Evolutionary conservation across 768 basidiomycete species (phyloP).

Genomic region (Tricholoma hemisulphureum): DNA sequence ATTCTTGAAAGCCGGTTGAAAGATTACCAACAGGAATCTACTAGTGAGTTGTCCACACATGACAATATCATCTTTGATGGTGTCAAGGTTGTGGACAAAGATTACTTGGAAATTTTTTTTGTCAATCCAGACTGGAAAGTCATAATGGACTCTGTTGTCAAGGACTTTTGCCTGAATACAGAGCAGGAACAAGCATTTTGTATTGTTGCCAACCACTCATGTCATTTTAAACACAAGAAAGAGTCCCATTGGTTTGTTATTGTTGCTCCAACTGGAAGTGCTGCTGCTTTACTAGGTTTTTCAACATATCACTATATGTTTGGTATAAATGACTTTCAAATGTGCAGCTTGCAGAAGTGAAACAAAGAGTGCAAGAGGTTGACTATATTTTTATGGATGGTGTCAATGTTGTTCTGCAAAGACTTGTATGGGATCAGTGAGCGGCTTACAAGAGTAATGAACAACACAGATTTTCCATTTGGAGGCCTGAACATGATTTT

Average conservation of each 20-base stretch:
- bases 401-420: conserved; percentile 38
- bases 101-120: conserved; percentile 8
- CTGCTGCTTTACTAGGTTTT: conserved; percentile 25
- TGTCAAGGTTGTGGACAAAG: conserved; percentile 7
- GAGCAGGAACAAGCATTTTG: conserved; percentile 11
- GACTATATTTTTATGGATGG: conserved; percentile 40
- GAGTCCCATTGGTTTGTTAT: too few species aligned
- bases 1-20: background rate
- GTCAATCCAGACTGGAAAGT: background rate
- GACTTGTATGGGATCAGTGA: conserved; percentile 31
- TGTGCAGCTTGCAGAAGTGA: conserved; percentile 10
- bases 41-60: background rate
- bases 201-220: conserved; percentile 20
- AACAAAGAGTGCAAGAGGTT: conserved; percentile 8
- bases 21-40: background rate
- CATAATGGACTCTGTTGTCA: background rate
- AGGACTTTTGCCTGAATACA: background rate
- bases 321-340: conserved; percentile 8
- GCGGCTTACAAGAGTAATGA: conserved; percentile 18
- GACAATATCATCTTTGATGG: background rate
- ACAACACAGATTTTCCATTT: conserved; percentile 22
- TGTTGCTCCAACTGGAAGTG: conserved; percentile 26
- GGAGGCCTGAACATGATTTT: too few species aligned
- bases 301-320: conserved; percentile 26
- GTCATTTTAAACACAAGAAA: conserved; percentile 13